Percentiles rank a stretch among this genome's conserved stretches.
These are phyloP conservation scores for Cyberlindnera euphorbiae DNA, from an alignment of 805 yeast genomes.

Conservation along the genomic window DNA sequence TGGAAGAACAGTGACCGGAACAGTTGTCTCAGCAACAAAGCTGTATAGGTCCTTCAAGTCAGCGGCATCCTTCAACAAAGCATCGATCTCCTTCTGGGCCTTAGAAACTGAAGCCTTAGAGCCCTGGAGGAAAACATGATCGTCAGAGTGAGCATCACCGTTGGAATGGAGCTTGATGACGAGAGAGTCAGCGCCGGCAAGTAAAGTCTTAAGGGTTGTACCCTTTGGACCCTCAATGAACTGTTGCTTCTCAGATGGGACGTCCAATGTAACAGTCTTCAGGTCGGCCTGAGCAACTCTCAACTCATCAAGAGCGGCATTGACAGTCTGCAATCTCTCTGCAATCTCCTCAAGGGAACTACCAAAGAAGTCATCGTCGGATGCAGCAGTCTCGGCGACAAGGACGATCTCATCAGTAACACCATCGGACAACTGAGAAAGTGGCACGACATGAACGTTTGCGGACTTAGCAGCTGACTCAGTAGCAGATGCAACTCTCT, in stretches of 20 bases:
- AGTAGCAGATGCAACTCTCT: conserved; percentile 39
- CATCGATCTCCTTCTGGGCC: conserved; percentile 47
- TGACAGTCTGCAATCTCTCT: conserved; percentile 49
- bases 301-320: conserved; percentile 49
- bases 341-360: conserved; percentile 60
- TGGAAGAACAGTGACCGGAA: conserved; percentile 65
- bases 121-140: conserved; percentile 68
- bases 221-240: conserved; percentile 57
- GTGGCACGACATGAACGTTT: conserved; percentile 54
- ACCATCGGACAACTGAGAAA: conserved; percentile 44
- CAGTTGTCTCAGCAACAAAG: conserved; percentile 41
- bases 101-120: conserved; percentile 54
- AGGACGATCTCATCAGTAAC: conserved; percentile 45
- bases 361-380: conserved; percentile 60
- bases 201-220: conserved; percentile 46
- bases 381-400: conserved; percentile 35
- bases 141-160: conserved; percentile 35
- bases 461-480: conserved; percentile 38
- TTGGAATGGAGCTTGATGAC: conserved; percentile 42
- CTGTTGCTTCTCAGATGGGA: conserved; percentile 53
- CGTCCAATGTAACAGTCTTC: conserved; percentile 43
- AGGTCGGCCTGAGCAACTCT: conserved; percentile 56
- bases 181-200: conserved; percentile 27
- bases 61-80: conserved; percentile 50
- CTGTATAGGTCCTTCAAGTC: conserved; percentile 43